phyloP scores from a whole-genome alignment of 2,329 filamentous ascomycete species.

The Thelonectria blattea region DNA sequence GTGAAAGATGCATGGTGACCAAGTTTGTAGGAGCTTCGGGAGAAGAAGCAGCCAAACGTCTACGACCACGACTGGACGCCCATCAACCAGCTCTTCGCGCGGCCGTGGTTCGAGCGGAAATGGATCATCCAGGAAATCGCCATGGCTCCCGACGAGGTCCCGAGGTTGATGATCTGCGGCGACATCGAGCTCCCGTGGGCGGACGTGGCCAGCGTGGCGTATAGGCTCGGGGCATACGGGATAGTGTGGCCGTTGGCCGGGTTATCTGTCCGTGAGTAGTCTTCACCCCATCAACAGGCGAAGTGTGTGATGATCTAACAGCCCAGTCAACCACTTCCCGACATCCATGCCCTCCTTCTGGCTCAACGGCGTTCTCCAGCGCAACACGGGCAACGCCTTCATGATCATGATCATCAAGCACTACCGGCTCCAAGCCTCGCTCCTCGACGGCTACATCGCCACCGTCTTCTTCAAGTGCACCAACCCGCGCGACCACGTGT shows the following conservation, averaged over 20 bases:
- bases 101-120: conserved; percentile 11
- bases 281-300: too few species aligned
- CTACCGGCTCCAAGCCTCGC: not conserved
- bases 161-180: conserved; percentile 3
- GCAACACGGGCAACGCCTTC: not conserved
- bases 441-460: conserved; percentile 2
- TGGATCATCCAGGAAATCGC: conserved; percentile 13
- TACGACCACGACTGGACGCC: conserved; percentile 4
- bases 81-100: not conserved
- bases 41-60: conserved; percentile 3
- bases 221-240: not conserved
- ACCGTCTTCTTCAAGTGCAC: conserved; percentile 3
- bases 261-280: not conserved
- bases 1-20: not conserved
- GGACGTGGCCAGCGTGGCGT: not conserved
- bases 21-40: not conserved
- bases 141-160: not conserved
- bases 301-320: not conserved
- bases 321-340: not conserved
- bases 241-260: not conserved
- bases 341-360: conserved; percentile 4
- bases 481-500: conserved; percentile 4
- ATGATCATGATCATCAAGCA: conserved; percentile 1
- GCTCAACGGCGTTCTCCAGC: not conserved
- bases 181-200: conserved; percentile 4